Conservation (phyloP, 495 filamentous ascomycete species). For the Penicillium verhagenii region DNA sequence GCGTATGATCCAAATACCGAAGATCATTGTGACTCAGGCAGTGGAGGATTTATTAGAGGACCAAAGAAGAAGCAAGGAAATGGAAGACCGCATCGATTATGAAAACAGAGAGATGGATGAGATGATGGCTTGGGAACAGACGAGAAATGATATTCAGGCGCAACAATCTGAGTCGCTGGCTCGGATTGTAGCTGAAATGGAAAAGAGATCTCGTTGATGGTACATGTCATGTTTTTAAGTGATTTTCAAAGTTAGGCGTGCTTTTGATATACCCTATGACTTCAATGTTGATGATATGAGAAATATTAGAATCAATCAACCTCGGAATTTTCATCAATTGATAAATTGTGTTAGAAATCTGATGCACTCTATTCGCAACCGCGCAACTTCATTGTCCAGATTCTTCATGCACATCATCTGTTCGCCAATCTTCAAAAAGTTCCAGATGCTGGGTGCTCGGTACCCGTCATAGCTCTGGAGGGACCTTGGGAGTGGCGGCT, state of each 20-base stretch:
- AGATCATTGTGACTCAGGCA: conserved; percentile 12
- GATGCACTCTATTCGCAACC: too few relatives aligned
- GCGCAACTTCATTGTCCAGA: too few relatives aligned
- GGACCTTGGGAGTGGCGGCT: too few relatives aligned
- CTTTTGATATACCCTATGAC: neutral
- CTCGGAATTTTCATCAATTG: too few relatives aligned
- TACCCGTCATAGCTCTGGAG: too few relatives aligned
- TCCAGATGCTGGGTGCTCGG: too few relatives aligned
- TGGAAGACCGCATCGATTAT: neutral
- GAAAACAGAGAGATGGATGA: conserved; percentile 13
- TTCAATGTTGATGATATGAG: neutral
- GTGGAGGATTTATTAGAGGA: neutral
- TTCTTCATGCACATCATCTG: too few relatives aligned
- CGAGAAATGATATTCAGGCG: conserved; percentile 9
- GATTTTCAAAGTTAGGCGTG: neutral
- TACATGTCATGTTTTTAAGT: neutral
- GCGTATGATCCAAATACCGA: conserved; percentile 3
- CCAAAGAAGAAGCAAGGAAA: neutral
- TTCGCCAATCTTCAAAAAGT: too few relatives aligned
- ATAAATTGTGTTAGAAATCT: too few relatives aligned
- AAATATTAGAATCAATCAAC: neutral
- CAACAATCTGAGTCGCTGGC: conserved; percentile 16
- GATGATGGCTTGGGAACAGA: conserved; percentile 9
- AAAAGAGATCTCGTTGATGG: neutral
- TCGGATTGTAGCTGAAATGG: conserved; percentile 14